Percentiles rank a stretch among this genome's conserved stretches.
Evolutionary conservation across 495 filamentous ascomycete genomes (phyloP).

Genomic region (Achaetomiella virescens): DNA sequence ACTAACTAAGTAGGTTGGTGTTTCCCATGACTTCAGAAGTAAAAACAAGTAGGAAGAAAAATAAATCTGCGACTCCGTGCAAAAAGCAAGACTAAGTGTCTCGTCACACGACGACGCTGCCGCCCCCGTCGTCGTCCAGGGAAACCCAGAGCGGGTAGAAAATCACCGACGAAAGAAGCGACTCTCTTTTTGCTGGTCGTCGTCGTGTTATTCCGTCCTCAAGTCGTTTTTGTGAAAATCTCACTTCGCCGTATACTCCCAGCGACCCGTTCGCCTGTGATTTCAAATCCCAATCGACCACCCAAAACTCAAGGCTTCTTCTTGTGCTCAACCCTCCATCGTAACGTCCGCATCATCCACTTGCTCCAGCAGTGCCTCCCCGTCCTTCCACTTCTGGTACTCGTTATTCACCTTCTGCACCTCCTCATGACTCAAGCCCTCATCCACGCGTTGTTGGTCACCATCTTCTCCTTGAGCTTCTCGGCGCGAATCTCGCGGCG

Average conservation of each 20-base stretch:
- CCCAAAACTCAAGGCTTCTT: neutral
- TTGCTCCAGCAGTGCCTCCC: conserved; percentile 17
- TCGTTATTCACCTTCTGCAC: conserved; percentile 63
- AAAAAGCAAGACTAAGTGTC: neutral
- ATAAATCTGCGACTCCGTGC: neutral
- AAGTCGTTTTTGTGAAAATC: no score
- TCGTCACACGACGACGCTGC: no score
- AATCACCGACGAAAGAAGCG: no score
- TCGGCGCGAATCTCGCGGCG: conserved; percentile 53
- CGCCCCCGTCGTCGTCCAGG: no score
- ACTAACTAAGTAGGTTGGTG: no score
- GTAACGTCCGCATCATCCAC: conserved; percentile 16
- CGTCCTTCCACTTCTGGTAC: conserved; percentile 49
- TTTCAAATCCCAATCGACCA: neutral
- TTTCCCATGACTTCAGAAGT: no score
- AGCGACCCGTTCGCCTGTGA: neutral
- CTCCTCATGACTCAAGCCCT: conserved; percentile 60
- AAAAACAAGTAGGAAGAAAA: neutral
- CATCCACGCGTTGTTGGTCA: conserved; percentile 73
- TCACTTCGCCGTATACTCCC: neutral
- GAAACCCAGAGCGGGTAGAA: no score
- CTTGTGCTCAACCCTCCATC: conserved; percentile 17
- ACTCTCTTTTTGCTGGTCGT: no score
- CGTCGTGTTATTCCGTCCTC: no score
- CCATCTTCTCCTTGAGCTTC: conserved; percentile 62